A percentile compares a stretch with the other conserved stretches of the same genome.
phyloP scores from a whole-genome alignment of 768 basidiomycete species.

The Hygrophorus pudorinus region DNA sequence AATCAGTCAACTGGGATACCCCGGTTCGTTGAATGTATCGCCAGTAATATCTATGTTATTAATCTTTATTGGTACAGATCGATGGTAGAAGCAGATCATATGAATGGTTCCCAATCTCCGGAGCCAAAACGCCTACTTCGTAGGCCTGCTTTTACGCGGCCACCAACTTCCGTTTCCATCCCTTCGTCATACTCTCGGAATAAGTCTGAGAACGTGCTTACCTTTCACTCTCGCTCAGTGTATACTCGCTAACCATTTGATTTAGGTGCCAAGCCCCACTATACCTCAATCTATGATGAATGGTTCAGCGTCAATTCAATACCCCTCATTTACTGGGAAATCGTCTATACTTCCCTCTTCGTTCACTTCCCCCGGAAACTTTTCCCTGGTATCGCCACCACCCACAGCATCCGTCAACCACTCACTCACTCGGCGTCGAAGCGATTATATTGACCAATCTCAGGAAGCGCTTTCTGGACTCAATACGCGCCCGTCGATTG shows the following conservation, averaged over 20 bases:
- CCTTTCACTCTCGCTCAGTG: slow-evolving; percentile 16
- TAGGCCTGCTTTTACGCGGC: slow-evolving; percentile 32
- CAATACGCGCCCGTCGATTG: slow-evolving; percentile 46
- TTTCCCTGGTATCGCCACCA: slow-evolving; percentile 50
- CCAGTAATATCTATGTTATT: background rate
- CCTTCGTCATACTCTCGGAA: slow-evolving; percentile 29
- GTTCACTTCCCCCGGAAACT: slow-evolving; percentile 28
- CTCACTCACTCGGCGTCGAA: slow-evolving; percentile 63
- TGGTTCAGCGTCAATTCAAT: slow-evolving; percentile 40
- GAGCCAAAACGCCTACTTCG: slow-evolving; percentile 21
- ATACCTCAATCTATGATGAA: slow-evolving; percentile 26
- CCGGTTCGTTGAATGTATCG: background rate
- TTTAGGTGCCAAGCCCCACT: slow-evolving; percentile 9
- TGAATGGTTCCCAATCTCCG: slow-evolving; percentile 13
- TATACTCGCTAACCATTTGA: slow-evolving; percentile 24
- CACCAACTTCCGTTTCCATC: slow-evolving; percentile 28
- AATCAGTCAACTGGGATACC: background rate
- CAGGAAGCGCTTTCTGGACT: slow-evolving; percentile 49
- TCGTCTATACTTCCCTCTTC: slow-evolving; percentile 21
- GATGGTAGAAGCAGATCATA: background rate
- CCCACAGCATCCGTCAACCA: slow-evolving; percentile 83
- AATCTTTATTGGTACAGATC: background rate
- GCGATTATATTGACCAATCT: slow-evolving; percentile 74
- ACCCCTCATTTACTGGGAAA: slow-evolving; percentile 37
- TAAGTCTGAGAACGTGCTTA: slow-evolving; percentile 33